Conservation (phyloP, 2,329 filamentous ascomycete genomes). For the Fragosphaeria purpurea region DNA sequence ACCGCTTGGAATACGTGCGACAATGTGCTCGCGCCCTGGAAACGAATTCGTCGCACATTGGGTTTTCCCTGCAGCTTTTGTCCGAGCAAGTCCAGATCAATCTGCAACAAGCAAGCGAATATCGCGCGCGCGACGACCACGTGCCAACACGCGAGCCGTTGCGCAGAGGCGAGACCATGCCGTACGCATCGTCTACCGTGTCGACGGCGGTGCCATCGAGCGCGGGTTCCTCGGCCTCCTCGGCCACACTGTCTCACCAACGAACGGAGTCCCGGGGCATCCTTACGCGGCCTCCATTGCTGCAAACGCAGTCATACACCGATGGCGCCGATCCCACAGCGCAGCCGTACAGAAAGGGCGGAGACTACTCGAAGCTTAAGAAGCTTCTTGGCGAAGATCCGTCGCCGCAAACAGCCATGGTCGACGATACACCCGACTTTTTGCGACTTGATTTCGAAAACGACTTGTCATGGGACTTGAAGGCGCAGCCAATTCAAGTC, state of each 20-base stretch:
- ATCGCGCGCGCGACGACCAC: constrained; percentile 34
- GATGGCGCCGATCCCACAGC: constrained; percentile 44
- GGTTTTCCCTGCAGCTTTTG: constrained; percentile 77
- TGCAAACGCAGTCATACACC: constrained; percentile 52
- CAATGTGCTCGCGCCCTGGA: constrained; percentile 72
- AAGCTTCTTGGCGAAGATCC: constrained; percentile 59
- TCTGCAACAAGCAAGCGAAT: constrained; percentile 36
- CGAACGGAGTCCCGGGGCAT: constrained; percentile 47
- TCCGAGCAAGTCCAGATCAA: constrained; percentile 66
- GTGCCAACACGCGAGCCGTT: constrained; percentile 38
- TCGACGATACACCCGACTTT: constrained; percentile 75
- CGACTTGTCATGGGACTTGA: constrained; percentile 83
- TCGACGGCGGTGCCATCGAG: constrained; percentile 15
- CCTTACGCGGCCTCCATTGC: constrained; percentile 34
- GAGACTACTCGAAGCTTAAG: constrained; percentile 53
- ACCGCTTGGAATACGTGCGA: constrained; percentile 70
- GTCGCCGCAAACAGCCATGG: constrained; percentile 35
- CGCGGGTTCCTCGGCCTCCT: background rate
- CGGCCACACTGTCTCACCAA: constrained; percentile 31
- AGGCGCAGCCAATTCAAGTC: constrained; percentile 62
- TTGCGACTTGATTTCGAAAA: constrained; percentile 77
- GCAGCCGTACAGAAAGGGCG: constrained; percentile 45
- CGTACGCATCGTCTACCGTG: constrained; percentile 29
- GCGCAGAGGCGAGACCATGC: constrained; percentile 47
- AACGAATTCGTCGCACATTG: constrained; percentile 75